Base-by-base conservation (phyloP, 192 early-diverging fungal genomes). In the Chytriomyces sp. region DNA sequence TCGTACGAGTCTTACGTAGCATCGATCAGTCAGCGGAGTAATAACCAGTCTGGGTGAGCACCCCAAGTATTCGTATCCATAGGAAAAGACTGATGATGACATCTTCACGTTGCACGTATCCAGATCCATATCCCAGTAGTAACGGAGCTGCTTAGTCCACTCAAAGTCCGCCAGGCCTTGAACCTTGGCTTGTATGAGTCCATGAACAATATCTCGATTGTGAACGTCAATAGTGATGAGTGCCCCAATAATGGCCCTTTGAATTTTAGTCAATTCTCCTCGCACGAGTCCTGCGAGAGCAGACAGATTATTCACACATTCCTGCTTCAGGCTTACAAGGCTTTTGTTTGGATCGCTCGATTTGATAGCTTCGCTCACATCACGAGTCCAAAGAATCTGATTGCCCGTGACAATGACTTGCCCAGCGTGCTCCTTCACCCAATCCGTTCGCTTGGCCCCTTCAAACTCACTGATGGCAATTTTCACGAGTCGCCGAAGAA, bases 161-260 rank as follows among this genome's bases (percentile, higher is more conserved):
- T 87, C 89, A 70, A 90, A 90, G 59, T 90, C 87, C n/a, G 82
- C 82, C 0, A 81, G 65, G 26, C 85, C 79, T 5, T 69, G 80
- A 5, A 86, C 81, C 46, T 79, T 80, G 11, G 83, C 79, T 43
- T 79, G 75, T 49, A 86, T 79, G 18, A 90, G 79, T 16, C 76
- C 74, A 45, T 83, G 77, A 11, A 90, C 73, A 69, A 90, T 90
- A 67, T 90, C 89, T 45, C 89, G 84, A 73, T 87, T 87, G 69
- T 90, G 89, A 5, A 90, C 89, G 70, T 90, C 89, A 61, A 88
- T 87, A 13, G 89, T 90, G 49, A 90, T 90, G 23, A 90, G 76
- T 3, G 89, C 89, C 1, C 89, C 87, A 49, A 90, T 70, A 50
- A 90, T 85, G 9, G 80, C 86, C 28, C 89, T 79, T 49, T 90